Base-by-base conservation (phyloP, 345 rosid species). In the Hibiscus syriacus region DNA sequence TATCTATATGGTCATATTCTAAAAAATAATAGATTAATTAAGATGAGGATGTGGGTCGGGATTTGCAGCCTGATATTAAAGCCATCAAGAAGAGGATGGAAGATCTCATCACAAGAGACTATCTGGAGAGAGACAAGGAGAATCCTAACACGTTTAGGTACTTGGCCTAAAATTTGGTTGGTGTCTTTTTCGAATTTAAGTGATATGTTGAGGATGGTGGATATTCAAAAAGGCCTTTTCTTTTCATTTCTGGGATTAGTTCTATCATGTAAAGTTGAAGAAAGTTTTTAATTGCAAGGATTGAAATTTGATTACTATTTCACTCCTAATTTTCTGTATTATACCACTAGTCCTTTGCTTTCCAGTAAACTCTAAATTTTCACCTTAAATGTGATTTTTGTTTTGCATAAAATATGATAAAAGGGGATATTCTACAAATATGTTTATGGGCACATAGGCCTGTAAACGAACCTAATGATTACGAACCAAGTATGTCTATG, bases 1-100 rank as follows among this genome's bases (percentile, higher is more conserved):
- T 2, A 14, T 1, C 56, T 62, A 7, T 62, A 7, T 27, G 7
- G 16, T 9, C 8, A 27, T 27, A 43, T 43, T 43, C 7, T 6
- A 43, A 6, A 39, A 29, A 43, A 8, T 22, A 8, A 25, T 25
- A 8, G 43, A 34, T 34, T 20, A 7, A 8, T n/a, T 34, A 34
- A 6, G 2, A 0, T 8, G 22, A 9, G 13, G 27, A 13, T 41
- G 13, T 23, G 52, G 2, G 5, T 5, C 64, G 65, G 38, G 27
- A 43, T 16, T 48, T 55, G 82, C 94, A 95, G 98, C 98, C 99
- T 55, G 98, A 95, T 78, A 84, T 88, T 7, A 95, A 88, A 80
- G 96, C 92, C 10, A 95, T 95, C 46, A 95, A 95, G 86, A 95
- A 92, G 74, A 78, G 98, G 64, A 90, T 92, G 69, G 99, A 95